Base-by-base conservation (phyloP, 495 filamentous ascomycete genomes). In the Glonium stellatum region DNA sequence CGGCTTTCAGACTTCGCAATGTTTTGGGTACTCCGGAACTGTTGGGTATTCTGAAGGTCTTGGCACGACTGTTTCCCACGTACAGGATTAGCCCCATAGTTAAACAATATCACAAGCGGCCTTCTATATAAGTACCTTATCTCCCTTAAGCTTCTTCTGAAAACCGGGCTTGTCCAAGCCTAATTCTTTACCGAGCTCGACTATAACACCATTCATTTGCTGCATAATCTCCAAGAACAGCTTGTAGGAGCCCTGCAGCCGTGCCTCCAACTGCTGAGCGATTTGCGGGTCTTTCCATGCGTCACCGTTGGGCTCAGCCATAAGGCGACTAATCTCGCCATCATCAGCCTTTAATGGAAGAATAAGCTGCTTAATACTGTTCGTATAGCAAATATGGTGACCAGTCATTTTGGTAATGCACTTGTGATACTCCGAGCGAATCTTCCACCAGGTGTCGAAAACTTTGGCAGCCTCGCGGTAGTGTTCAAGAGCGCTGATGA, bases 401-500 rank as follows among this genome's bases (percentile, higher is more conserved):
- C 37, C 55, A 5, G 18, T 0, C 2, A 64, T 41, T 6, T 64
- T 55, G n/a, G 1, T 10, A 9, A 62, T 22, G 62, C 68, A 76
- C 41, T 58, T 69, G 0, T 50, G 54, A 54, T 62, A 72, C 54
- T 65, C 60, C 39, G 62, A 60, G 1, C 72, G 57, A 0, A 71
- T 60, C 25, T 65, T 54, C 63, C 62, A 64, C 34, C 63, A 75
- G 55, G 65, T 48, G 18, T 64, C 65, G 10, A 64, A 18, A 0
- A 65, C 60, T 18, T 60, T 63, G 31, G 66, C 62, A 5, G 63
- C 54, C 21, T 73, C 68, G 4, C 70, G 67, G 53, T 67, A 74
- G 19, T 68, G 42, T 22, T 74, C 72, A 5, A 75, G 63, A 15
- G 55, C 58, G 41, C 42, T 42, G 5, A 75, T 64, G 44, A 71